Conservation (phyloP, 139 green algal species). For the Volvox africanus region DNA sequence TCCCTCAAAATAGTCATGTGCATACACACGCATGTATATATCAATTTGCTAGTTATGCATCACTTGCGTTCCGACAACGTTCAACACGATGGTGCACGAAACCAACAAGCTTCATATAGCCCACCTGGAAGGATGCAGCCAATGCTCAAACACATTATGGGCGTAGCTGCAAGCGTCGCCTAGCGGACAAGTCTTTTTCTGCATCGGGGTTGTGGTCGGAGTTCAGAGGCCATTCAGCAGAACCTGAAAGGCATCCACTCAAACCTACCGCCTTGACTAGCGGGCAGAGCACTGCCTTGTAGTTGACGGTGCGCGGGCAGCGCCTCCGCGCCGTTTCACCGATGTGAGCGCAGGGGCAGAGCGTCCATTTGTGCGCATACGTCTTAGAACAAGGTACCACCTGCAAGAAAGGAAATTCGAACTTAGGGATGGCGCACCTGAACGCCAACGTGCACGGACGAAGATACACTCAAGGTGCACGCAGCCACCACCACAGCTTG, state of each 20-base stretch:
- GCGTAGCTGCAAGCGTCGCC: slow-evolving; percentile 83
- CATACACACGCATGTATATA: not conserved
- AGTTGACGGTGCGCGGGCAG: slow-evolving; percentile 42
- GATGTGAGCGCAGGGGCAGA: slow-evolving; percentile 61
- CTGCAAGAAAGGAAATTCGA: slow-evolving; percentile 22
- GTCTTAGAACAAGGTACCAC: slow-evolving; percentile 56
- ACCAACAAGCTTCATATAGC: not conserved
- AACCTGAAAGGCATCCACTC: not conserved
- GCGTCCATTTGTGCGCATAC: slow-evolving; percentile 62
- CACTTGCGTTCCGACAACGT: too few relatives aligned
- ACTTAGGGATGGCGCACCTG: not conserved
- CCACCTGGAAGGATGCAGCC: slow-evolving; percentile 88
- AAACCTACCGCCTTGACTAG: slow-evolving; percentile 62
- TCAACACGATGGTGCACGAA: not conserved
- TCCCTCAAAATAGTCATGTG: not conserved
- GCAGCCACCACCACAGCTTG: not conserved
- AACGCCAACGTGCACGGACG: too few relatives aligned
- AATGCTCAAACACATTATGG: slow-evolving; percentile 95
- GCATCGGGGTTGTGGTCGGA: slow-evolving; percentile 12
- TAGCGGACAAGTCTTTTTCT: slow-evolving; percentile 79
- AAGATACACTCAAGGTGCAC: too few relatives aligned
- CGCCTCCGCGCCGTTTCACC: slow-evolving; percentile 58
- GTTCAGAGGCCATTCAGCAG: not conserved
- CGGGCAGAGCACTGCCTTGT: slow-evolving; percentile 62
- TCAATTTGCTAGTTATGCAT: not conserved